Conservation (phyloP, 2,329 filamentous ascomycete species). For the Mariannaea sp. region DNA sequence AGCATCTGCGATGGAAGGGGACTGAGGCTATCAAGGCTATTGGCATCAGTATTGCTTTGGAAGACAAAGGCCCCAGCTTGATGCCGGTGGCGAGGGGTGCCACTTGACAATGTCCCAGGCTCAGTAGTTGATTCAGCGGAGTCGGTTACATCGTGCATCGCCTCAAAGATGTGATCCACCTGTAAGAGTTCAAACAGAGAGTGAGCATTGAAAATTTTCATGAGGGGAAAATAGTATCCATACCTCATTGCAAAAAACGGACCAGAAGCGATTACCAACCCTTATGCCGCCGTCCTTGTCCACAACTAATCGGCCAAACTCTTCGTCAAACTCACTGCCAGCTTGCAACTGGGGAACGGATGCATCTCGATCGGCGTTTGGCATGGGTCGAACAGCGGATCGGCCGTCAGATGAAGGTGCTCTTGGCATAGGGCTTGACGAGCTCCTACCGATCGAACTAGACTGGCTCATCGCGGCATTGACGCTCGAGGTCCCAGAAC, state of each 20-base stretch:
- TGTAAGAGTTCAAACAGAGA: conserved; percentile 7
- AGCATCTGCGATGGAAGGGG: conserved; percentile 37
- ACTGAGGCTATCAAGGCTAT: conserved; percentile 24
- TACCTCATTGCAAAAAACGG: conserved; percentile 41
- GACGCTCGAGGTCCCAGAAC: not conserved
- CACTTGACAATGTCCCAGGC: not conserved
- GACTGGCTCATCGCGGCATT: not conserved
- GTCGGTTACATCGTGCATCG: conserved; percentile 36
- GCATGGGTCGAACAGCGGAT: conserved; percentile 15
- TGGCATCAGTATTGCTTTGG: conserved; percentile 14
- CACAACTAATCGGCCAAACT: conserved; percentile 39
- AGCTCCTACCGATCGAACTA: not conserved
- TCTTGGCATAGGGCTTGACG: conserved; percentile 5
- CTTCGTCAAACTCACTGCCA: conserved; percentile 35
- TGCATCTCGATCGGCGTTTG: conserved; percentile 12
- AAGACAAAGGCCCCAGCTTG: too few relatives aligned
- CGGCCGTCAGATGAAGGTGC: conserved; percentile 12
- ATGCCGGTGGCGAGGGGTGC: conserved; percentile 12
- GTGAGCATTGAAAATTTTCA: not conserved
- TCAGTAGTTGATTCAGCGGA: conserved; percentile 11
- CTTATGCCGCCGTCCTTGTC: conserved; percentile 35
- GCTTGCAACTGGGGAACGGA: conserved; percentile 5
- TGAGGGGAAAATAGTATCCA: too few relatives aligned
- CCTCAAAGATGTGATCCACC: conserved; percentile 40
- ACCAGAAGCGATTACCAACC: conserved; percentile 41